phyloP scores from a whole-genome alignment of 495 filamentous ascomycete species.

The Pyrenula aspistea region DNA sequence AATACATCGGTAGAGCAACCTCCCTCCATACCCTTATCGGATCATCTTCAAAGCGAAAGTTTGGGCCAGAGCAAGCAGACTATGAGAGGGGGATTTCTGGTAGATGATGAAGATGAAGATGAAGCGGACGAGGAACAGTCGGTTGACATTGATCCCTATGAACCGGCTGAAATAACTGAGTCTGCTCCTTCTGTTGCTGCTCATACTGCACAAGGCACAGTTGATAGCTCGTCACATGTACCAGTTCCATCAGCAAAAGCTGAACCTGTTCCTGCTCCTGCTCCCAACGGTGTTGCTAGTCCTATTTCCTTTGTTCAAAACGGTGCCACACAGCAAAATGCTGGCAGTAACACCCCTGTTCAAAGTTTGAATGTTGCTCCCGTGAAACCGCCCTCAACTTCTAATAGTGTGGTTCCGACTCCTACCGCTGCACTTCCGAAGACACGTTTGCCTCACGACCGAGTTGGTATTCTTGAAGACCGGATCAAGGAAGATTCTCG shows the following conservation, averaged over 20 bases:
- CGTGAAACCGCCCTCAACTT: slow-evolving; percentile 23
- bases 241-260: slow-evolving; percentile 18
- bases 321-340: slow-evolving; percentile 1
- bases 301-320: slow-evolving; percentile 12
- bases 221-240: slow-evolving; percentile 48
- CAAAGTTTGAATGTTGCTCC: slow-evolving; percentile 31
- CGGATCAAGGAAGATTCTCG: slow-evolving; percentile 81
- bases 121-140: slow-evolving; percentile 52
- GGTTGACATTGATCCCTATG: slow-evolving; percentile 41
- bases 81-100: slow-evolving; percentile 61
- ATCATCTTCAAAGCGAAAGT: neutral
- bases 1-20: neutral
- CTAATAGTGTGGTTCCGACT: slow-evolving; percentile 25
- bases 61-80: neutral
- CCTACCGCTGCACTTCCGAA: slow-evolving; percentile 25
- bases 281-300: slow-evolving; percentile 34
- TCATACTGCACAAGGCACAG: slow-evolving; percentile 44
- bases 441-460: slow-evolving; percentile 61
- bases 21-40: neutral
- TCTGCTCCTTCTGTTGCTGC: slow-evolving; percentile 6
- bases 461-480: slow-evolving; percentile 76
- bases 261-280: slow-evolving; percentile 13
- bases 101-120: slow-evolving; percentile 56
- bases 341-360: slow-evolving; percentile 14
- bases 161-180: slow-evolving; percentile 38